Evolutionary conservation across 495 filamentous ascomycete species (phyloP), one percentile per base, ranked within the genome.

Genomic region (Penicillium chermesinum): DNA sequence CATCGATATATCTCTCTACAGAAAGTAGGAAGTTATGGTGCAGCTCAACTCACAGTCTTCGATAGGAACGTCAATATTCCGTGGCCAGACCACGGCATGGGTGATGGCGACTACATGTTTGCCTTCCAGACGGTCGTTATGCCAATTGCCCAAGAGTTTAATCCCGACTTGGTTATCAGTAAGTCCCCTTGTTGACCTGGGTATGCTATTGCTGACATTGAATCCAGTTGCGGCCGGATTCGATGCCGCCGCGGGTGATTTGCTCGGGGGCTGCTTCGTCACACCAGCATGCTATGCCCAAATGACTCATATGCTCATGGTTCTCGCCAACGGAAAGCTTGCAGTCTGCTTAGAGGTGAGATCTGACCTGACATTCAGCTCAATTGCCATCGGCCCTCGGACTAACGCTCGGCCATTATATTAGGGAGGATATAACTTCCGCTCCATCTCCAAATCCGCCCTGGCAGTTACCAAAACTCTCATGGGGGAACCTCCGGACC

Each of bases 281-380:
- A 84, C 89, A 0, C 93, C 93, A 0, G 66, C 82, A 17, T 91
- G 94, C 59, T 99, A 97, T 63, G 89, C 89, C 15, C 91, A 97
- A 58, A 97, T 99, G 93, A 96, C 94, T 7, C 88, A 96, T 59
- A 96, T 96, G 91, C 78, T 99, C 14, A 97, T 96, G 90, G 84
- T 85, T 10, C 78, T 99, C n/a, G 91, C 93, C 2, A 74, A 83
- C 37, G 93, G 93, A 32, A 96, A 93, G 62, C 75, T 97, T 38
- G 88, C 87, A 8, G 89, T 95, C 18, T 96, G 91, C 59, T 72
- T 98, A 12, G 93, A 95, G 71, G 78, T 81, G 50, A 17, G 60
- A 16, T 35, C 18, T 25, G 7, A 46, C 13, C 15, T n/a, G n/a
- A 36, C 12, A 12, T 30, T 30, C 25, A n/a, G n/a, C n/a, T 30